Evolutionary conservation across 2,329 filamentous ascomycete species (phyloP).

Genomic region (Chrysosporium keratinophilum): DNA sequence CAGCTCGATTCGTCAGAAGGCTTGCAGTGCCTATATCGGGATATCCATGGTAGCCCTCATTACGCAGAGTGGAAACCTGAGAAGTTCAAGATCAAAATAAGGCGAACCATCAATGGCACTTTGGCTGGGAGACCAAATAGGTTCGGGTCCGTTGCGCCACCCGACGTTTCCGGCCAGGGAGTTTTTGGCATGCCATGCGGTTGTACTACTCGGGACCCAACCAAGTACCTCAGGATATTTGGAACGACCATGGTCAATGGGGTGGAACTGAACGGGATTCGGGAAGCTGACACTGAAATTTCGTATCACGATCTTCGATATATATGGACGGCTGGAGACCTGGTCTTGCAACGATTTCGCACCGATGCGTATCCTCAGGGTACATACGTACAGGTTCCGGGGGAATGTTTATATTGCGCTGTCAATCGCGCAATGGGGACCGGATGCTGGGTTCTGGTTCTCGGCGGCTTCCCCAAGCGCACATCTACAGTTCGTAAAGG

Average conservation of each 20-base stretch:
- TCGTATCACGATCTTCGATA: neutral
- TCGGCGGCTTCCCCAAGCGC: neutral
- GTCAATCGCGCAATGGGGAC: neutral
- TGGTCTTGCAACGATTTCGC: neutral
- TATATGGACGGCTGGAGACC: neutral
- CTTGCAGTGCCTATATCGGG: neutral
- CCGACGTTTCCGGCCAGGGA: neutral
- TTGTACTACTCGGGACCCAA: neutral
- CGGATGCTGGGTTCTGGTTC: neutral
- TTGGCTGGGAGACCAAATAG: neutral
- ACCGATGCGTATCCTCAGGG: neutral
- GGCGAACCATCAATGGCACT: neutral
- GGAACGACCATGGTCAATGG: neutral
- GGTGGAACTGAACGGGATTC: neutral
- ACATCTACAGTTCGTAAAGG: neutral
- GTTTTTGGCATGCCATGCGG: neutral
- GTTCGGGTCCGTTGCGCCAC: neutral
- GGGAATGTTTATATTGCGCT: neutral
- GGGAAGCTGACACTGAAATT: neutral
- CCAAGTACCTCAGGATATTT: neutral
- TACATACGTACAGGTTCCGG: neutral
- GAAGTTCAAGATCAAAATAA: neutral
- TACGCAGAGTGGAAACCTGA: neutral
- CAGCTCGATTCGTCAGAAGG: neutral
- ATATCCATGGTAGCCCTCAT: neutral